phyloP scores from a whole-genome alignment of 1,284 basidiomycete species.

The Quambalaria eucalypti region DNA sequence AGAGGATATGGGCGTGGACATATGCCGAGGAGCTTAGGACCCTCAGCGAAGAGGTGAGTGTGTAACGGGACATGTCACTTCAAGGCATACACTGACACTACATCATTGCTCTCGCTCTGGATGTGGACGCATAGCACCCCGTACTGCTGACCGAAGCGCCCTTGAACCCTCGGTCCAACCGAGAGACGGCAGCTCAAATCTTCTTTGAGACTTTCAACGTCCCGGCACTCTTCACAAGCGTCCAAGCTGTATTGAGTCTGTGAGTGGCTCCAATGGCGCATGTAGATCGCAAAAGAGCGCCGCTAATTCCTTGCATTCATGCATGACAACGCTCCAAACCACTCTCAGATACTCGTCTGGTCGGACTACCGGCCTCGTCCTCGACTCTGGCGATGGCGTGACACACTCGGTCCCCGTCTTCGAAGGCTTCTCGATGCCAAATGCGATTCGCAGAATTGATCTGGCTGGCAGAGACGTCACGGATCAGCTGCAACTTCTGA shows the following conservation, averaged over 20 bases:
- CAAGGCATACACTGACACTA: neutral
- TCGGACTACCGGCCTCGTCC: constrained; percentile 94
- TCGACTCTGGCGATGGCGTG: constrained; percentile 97
- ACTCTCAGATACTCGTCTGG: constrained; percentile 82
- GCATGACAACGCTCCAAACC: too few species aligned
- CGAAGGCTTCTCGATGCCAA: constrained; percentile 98
- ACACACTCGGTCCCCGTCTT: constrained; percentile 98
- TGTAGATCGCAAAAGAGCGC: neutral
- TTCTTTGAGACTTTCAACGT: constrained; percentile 99
- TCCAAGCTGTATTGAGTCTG: constrained; percentile 94
- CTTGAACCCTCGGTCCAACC: constrained; percentile 82
- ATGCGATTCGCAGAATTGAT: constrained; percentile 89
- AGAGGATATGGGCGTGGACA: constrained; percentile 44
- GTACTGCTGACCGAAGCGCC: constrained; percentile 86
- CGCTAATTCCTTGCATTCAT: neutral
- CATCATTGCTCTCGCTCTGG: constrained; percentile 1
- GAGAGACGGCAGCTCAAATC: constrained; percentile 92
- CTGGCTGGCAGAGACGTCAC: constrained; percentile 92
- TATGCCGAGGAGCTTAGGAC: constrained; percentile 44
- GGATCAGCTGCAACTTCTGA: constrained; percentile 82
- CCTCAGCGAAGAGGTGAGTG: constrained; percentile 36
- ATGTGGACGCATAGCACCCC: too few species aligned
- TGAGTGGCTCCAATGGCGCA: constrained; percentile 51
- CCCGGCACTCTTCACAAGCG: constrained; percentile 89
- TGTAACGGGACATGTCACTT: neutral